Evolutionary conservation across 345 rosid species (phyloP).

Genomic region (Murraya paniculata): DNA sequence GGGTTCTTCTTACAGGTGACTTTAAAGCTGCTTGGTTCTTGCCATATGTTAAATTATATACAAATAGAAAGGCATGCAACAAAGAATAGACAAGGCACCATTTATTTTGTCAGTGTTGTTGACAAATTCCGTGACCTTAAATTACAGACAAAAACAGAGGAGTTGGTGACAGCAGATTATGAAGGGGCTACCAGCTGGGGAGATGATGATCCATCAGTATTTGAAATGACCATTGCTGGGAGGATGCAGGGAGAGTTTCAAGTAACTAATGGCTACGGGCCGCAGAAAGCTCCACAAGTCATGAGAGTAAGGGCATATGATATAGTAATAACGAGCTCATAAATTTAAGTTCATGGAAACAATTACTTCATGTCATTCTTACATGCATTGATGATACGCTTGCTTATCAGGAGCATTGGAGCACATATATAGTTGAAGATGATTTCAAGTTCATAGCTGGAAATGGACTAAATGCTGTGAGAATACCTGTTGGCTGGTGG

Average conservation of each 20-base stretch:
- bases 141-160: slow-evolving; percentile 49
- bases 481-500: slow-evolving; percentile 78
- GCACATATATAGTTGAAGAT: slow-evolving; percentile 50
- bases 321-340: not conserved
- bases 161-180: slow-evolving; percentile 46
- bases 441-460: slow-evolving; percentile 59
- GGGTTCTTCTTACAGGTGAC: slow-evolving; percentile 51
- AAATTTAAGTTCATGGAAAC: not conserved
- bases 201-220: slow-evolving; percentile 51
- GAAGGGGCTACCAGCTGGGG: slow-evolving; percentile 39
- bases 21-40: not conserved
- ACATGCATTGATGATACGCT: not conserved
- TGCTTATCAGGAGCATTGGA: slow-evolving; percentile 53
- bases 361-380: not conserved
- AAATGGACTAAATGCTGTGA: slow-evolving; percentile 49
- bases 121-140: not conserved
- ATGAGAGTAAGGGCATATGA: slow-evolving; percentile 36
- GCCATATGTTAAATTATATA: not conserved
- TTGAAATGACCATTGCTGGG: slow-evolving; percentile 24
- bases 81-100: not conserved
- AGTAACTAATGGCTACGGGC: slow-evolving; percentile 63
- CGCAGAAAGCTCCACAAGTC: slow-evolving; percentile 36
- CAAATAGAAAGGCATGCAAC: not conserved
- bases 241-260: slow-evolving; percentile 55
- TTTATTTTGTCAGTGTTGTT: not conserved